Percentiles rank a stretch among this genome's conserved stretches.
These are phyloP conservation scores for Coemansia sp. DNA, from an alignment of 192 early-diverging fungal genomes.

Conservation along the genomic window DNA sequence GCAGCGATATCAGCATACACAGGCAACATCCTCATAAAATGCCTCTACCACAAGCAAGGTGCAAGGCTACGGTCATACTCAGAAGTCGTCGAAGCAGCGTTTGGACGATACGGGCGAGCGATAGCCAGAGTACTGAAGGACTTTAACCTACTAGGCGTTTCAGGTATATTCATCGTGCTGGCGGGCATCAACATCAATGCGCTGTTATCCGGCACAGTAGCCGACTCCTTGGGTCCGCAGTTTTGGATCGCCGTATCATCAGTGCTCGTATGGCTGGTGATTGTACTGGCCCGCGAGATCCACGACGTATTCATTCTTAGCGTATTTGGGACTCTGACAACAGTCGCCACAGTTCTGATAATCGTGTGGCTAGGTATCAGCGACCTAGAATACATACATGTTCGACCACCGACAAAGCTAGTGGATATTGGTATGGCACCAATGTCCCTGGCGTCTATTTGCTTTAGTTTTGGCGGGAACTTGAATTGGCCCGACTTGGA, in stretches of 20 bases:
- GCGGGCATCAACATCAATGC: slow-evolving; percentile 68
- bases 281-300: slow-evolving; percentile 72
- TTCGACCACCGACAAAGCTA: slow-evolving; percentile 33
- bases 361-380: slow-evolving; percentile 55
- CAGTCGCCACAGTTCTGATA: slow-evolving; percentile 68
- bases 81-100: slow-evolving; percentile 70
- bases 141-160: slow-evolving; percentile 68
- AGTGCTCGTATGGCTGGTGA: slow-evolving; percentile 64
- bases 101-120: slow-evolving; percentile 62
- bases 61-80: slow-evolving; percentile 60
- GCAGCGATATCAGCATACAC: slow-evolving; percentile 70
- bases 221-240: slow-evolving; percentile 42
- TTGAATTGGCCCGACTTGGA: slow-evolving; percentile 84
- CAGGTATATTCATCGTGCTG: slow-evolving; percentile 72
- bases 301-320: slow-evolving; percentile 79
- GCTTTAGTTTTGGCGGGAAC: slow-evolving; percentile 82
- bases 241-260: slow-evolving; percentile 69
- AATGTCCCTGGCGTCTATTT: slow-evolving; percentile 76
- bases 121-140: slow-evolving; percentile 58
- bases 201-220: slow-evolving; percentile 51
- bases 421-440: slow-evolving; percentile 57
- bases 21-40: slow-evolving; percentile 69
- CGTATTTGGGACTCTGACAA: slow-evolving; percentile 73
- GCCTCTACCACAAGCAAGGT: slow-evolving; percentile 69
- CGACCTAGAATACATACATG: slow-evolving; percentile 21